Evolutionary conservation across 495 filamentous ascomycete species (phyloP).

Genomic region (Bryoglossum gracile): DNA sequence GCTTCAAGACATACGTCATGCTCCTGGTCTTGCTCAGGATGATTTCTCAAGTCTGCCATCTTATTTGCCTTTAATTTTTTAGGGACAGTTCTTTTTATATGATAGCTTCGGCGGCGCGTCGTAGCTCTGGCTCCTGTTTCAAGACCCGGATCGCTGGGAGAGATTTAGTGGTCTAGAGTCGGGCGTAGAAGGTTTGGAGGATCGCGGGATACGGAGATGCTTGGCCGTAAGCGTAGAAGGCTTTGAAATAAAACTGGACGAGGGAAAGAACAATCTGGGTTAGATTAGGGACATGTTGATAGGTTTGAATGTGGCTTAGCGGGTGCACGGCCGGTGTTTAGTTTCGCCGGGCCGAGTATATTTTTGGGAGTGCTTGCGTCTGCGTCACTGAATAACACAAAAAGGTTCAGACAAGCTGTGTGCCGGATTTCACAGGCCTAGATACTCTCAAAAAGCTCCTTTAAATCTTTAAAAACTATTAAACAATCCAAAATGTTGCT

Average conservation of each 20-base stretch:
- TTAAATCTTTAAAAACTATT: background rate
- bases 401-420: constrained; percentile 11
- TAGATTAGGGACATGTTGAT: no score
- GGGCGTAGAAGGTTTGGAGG: background rate
- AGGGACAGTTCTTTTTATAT: no score
- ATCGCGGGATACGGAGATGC: background rate
- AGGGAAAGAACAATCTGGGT: no score
- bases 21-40: constrained; percentile 30
- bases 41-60: constrained; percentile 33
- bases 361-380: background rate
- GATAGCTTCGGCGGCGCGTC: constrained; percentile 1
- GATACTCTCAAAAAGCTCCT: background rate
- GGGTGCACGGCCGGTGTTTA: background rate
- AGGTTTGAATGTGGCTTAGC: no score
- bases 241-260: background rate
- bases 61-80: constrained; percentile 5
- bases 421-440: no score
- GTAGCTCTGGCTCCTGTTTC: no score
- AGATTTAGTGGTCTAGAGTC: background rate
- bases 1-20: constrained; percentile 29
- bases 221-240: background rate
- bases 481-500: constrained; percentile 49
- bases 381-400: background rate
- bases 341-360: background rate
- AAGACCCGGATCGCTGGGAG: background rate